phyloP scores from a whole-genome alignment of 2,329 filamentous ascomycete species.

The Leptosphaerulina australis region DNA sequence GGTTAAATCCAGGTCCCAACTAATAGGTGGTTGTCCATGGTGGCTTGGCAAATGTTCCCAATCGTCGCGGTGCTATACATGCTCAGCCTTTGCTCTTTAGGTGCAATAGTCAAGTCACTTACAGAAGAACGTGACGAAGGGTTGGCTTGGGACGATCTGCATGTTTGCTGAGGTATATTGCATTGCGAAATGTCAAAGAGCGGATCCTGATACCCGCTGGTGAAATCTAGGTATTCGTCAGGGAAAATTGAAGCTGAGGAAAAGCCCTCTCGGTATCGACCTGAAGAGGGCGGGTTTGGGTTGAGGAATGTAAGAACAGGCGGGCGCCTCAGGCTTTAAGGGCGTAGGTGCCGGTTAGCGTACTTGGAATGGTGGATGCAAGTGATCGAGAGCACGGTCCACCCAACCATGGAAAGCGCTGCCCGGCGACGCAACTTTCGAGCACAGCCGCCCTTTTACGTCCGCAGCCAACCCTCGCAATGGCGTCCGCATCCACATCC shows the following conservation, averaged over 20 bases:
- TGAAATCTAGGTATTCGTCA: constrained; percentile 46
- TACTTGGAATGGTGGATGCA: background rate
- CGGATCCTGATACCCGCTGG: constrained; percentile 46
- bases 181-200: constrained; percentile 42
- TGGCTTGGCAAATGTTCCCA: constrained; percentile 27
- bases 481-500: constrained; percentile 38
- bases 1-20: constrained; percentile 37
- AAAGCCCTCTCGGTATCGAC: constrained; percentile 44
- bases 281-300: constrained; percentile 38
- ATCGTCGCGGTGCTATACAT: constrained; percentile 29
- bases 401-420: constrained; percentile 7
- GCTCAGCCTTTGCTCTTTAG: background rate
- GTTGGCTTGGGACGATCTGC: constrained; percentile 30
- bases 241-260: constrained; percentile 42
- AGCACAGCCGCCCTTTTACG: constrained; percentile 26
- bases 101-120: background rate
- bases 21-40: constrained; percentile 35
- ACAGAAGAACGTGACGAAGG: constrained; percentile 31
- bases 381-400: constrained; percentile 4
- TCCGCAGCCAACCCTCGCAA: constrained; percentile 31
- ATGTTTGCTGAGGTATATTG: constrained; percentile 32
- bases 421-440: constrained; percentile 25
- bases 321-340: constrained; percentile 29
- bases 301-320: constrained; percentile 29
- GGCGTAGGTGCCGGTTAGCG: constrained; percentile 11